Conservation (phyloP, 208 protist species). For the Crithidia bombi region DNA sequence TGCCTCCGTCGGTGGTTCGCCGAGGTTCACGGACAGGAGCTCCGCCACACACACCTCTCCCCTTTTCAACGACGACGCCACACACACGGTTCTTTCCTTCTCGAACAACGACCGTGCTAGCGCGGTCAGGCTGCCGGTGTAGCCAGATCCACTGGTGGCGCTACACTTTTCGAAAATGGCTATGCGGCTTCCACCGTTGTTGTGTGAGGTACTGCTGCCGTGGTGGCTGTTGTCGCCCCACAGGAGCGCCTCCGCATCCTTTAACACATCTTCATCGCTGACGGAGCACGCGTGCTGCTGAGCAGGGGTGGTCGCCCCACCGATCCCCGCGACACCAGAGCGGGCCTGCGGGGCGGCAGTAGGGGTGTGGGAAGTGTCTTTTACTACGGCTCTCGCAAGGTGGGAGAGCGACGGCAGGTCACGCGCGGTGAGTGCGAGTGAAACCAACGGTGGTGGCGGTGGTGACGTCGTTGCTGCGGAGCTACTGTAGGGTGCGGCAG, state of each 20-base stretch:
- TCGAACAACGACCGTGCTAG: background rate
- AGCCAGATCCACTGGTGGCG: background rate
- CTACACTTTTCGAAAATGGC: background rate
- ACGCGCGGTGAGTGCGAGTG: no score
- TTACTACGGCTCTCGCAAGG: no score
- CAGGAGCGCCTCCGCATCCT: conserved; percentile 8
- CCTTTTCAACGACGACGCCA: background rate
- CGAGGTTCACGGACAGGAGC: background rate
- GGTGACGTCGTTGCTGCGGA: no score
- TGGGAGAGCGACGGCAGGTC: no score
- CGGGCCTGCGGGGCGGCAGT: no score
- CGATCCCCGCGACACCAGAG: no score
- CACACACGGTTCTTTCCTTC: background rate
- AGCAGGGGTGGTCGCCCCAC: no score
- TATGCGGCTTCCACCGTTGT: background rate
- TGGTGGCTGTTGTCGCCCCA: background rate
- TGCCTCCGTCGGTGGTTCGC: background rate
- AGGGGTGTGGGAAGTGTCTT: no score
- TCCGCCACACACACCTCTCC: background rate
- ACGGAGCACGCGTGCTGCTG: background rate
- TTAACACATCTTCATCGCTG: conserved; percentile 5
- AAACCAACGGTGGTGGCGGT: no score
- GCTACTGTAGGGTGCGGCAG: no score
- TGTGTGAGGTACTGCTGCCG: background rate
- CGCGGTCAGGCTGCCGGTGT: background rate